A percentile compares a stretch with the other conserved stretches of the same genome.
These are phyloP conservation scores for Aspergillus aculeatinus DNA, from an alignment of 2,329 filamentous ascomycete species.

Conservation along the genomic window DNA sequence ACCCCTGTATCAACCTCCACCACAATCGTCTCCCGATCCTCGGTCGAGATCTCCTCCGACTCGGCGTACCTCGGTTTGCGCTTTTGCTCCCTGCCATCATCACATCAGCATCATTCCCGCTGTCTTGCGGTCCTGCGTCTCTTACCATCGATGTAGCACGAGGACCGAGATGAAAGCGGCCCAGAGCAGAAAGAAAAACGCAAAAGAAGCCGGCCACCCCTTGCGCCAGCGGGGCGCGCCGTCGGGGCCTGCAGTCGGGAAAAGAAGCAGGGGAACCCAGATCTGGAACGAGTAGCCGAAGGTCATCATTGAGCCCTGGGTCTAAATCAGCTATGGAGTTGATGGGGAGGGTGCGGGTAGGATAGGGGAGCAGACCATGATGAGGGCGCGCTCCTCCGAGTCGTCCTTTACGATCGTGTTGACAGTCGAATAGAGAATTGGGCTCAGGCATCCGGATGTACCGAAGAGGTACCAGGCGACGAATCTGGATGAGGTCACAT, in stretches of 20 bases:
- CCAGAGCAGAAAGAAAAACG: slow-evolving; percentile 50
- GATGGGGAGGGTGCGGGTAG: neutral
- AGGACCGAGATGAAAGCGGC: slow-evolving; percentile 24
- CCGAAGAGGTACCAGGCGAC: slow-evolving; percentile 48
- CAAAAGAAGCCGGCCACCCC: slow-evolving; percentile 50
- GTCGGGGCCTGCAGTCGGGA: slow-evolving; percentile 43
- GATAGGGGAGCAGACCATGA: slow-evolving; percentile 18
- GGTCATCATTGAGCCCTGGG: slow-evolving; percentile 48
- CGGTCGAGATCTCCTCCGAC: neutral
- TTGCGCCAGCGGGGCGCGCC: slow-evolving; percentile 51
- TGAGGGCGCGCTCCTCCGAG: slow-evolving; percentile 43
- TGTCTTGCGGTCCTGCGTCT: neutral
- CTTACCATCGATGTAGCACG: slow-evolving; percentile 22
- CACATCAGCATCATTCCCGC: neutral
- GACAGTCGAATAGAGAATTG: slow-evolving; percentile 47
- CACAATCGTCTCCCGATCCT: neutral
- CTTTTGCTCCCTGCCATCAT: neutral
- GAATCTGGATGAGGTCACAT: slow-evolving; percentile 28
- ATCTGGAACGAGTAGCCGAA: slow-evolving; percentile 50
- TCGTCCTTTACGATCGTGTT: slow-evolving; percentile 45
- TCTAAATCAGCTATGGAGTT: neutral
- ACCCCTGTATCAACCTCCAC: neutral
- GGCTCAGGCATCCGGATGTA: slow-evolving; percentile 39
- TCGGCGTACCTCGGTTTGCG: neutral
- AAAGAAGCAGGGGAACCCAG: slow-evolving; percentile 47